phyloP scores from a whole-genome alignment of 176 grass and related monocot species.

The Urochloa ruziziensis region DNA sequence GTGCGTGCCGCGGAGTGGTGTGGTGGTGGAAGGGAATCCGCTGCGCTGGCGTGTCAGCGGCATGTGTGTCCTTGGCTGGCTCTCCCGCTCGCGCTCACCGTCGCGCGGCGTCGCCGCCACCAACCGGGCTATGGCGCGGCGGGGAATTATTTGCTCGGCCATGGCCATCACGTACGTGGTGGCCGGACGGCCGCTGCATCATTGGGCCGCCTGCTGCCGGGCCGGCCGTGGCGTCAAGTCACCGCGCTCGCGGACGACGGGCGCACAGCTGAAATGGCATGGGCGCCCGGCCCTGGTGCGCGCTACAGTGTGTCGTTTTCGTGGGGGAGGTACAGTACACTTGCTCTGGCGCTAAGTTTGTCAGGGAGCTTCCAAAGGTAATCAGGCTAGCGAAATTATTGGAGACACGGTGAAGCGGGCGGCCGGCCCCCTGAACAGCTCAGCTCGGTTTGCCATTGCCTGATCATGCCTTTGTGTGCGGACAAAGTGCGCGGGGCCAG shows the following conservation, averaged over 20 bases:
- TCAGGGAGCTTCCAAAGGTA: neutral
- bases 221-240: neutral
- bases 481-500: neutral
- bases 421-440: conserved; percentile 11
- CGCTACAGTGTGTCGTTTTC: neutral
- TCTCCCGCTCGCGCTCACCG: neutral
- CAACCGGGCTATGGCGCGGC: conserved; percentile 11
- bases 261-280: conserved; percentile 14
- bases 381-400: neutral
- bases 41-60: conserved; percentile 23
- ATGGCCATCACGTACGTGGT: conserved; percentile 5
- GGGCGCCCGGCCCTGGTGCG: neutral
- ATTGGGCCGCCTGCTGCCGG: neutral
- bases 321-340: neutral
- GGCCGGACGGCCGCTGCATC: neutral
- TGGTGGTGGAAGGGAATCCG: neutral
- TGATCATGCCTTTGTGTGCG: neutral
- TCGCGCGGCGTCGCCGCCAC: too few relatives aligned
- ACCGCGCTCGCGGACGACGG: neutral
- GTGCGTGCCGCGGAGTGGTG: conserved; percentile 13
- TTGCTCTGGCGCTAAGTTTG: neutral
- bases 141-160: neutral
- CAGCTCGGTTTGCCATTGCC: neutral
- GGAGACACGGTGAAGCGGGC: neutral
- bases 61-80: too few relatives aligned